phyloP scores from a whole-genome alignment of 2,329 filamentous ascomycete genomes.

The Arthrobotrys entomopaga region DNA sequence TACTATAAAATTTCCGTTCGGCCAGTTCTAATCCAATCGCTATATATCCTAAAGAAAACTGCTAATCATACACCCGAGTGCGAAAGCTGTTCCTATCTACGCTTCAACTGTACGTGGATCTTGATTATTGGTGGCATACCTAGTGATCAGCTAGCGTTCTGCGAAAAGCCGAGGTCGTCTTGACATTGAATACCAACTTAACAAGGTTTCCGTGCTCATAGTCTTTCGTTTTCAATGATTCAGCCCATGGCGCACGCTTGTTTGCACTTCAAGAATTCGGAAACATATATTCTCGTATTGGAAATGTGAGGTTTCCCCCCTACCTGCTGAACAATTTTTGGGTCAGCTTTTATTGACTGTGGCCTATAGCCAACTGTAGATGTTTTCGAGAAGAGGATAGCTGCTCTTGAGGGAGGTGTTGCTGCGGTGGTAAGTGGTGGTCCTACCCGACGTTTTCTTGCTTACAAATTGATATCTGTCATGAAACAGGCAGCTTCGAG shows the following conservation, averaged over 20 bases:
- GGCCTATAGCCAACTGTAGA: conserved; percentile 80
- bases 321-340: background rate
- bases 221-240: conserved; percentile 95
- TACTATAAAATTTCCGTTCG: conserved; percentile 10
- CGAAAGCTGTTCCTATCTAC: conserved; percentile 89
- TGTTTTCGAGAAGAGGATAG: conserved; percentile 95
- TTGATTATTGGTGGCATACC: too few relatives aligned
- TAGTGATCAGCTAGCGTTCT: too few relatives aligned
- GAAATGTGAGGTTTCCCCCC: conserved; percentile 73
- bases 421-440: conserved; percentile 71
- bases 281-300: conserved; percentile 97
- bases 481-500: conserved; percentile 74
- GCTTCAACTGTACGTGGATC: conserved; percentile 75
- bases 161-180: too few relatives aligned
- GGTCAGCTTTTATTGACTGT: background rate
- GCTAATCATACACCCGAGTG: conserved; percentile 59
- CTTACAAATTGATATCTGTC: background rate
- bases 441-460: background rate
- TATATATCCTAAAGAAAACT: background rate
- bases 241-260: conserved; percentile 89
- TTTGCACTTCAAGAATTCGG: conserved; percentile 97
- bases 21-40: background rate
- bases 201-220: background rate
- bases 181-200: too few relatives aligned
- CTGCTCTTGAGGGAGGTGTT: conserved; percentile 91